phyloP scores from a whole-genome alignment of 805 yeast genomes.

The Geotrichum ghanense region DNA sequence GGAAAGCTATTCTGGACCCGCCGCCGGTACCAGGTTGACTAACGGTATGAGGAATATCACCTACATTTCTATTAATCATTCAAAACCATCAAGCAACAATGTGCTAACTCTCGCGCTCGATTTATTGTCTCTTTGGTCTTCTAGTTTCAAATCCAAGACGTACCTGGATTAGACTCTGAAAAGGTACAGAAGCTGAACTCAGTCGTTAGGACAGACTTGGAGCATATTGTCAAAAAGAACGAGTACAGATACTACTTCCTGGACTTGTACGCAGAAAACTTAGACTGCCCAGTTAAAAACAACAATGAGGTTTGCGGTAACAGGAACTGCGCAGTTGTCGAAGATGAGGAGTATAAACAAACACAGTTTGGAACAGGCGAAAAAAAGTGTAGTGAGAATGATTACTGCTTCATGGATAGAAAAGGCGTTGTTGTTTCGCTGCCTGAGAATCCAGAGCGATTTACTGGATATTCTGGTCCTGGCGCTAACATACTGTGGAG shows the following conservation, averaged over 20 bases:
- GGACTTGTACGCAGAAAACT: conserved; percentile 49
- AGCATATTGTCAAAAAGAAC: conserved; percentile 52
- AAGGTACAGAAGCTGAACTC: conserved; percentile 43
- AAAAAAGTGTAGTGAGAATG: conserved; percentile 30
- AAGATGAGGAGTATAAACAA: conserved; percentile 39
- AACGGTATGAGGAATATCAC: too few species aligned
- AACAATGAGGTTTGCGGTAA: conserved; percentile 78
- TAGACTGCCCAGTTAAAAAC: conserved; percentile 69
- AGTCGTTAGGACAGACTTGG: conserved; percentile 42
- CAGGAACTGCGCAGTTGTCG: conserved; percentile 78
- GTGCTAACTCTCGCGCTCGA: too few species aligned
- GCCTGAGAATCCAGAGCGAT: conserved; percentile 84
- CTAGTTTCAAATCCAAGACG: not conserved
- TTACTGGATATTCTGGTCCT: conserved; percentile 91
- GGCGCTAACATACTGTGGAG: conserved; percentile 90
- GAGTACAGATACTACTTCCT: conserved; percentile 83
- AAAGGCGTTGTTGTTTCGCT: conserved; percentile 68
- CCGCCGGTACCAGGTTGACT: too few species aligned
- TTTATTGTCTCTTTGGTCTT: too few species aligned
- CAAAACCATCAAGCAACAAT: too few species aligned
- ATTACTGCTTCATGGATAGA: conserved; percentile 26
- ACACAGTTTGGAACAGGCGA: not conserved
- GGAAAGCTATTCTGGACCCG: too few species aligned
- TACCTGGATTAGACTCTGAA: conserved; percentile 20
- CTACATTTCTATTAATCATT: too few species aligned